A percentile compares a stretch with the other conserved stretches of the same genome.
phyloP scores from a whole-genome alignment of 805 yeast species.

The Myxozyma vanderwaltii region DNA sequence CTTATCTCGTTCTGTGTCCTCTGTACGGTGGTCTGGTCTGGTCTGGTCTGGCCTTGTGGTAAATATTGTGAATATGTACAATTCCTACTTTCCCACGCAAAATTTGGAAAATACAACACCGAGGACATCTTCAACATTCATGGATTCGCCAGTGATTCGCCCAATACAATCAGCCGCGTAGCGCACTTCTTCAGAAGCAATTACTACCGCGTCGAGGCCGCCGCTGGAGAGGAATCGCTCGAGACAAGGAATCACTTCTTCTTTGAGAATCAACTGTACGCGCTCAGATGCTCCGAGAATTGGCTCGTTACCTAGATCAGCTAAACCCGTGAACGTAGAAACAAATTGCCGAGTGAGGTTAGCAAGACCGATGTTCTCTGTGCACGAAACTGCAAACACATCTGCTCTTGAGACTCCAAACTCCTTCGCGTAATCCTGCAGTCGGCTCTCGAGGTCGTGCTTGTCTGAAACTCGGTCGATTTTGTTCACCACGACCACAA shows the following conservation, averaged over 20 bases:
- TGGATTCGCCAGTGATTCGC: slow-evolving; percentile 83
- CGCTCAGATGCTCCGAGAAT: slow-evolving; percentile 76
- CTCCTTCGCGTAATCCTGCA: slow-evolving; percentile 16
- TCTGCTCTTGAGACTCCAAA: slow-evolving; percentile 27
- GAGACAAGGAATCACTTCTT: slow-evolving; percentile 77
- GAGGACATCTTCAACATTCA: slow-evolving; percentile 86
- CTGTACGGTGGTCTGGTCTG: too few species aligned
- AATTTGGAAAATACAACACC: slow-evolving; percentile 90
- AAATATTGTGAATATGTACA: background rate
- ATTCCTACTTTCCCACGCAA: slow-evolving; percentile 83
- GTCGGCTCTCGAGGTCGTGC: background rate
- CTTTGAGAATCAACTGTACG: slow-evolving; percentile 68
- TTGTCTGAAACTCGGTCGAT: slow-evolving; percentile 34
- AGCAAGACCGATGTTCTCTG: slow-evolving; percentile 57
- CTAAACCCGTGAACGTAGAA: slow-evolving; percentile 50
- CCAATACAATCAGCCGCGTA: slow-evolving; percentile 85
- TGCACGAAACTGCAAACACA: slow-evolving; percentile 58
- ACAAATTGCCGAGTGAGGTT: slow-evolving; percentile 50
- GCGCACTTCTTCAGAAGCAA: slow-evolving; percentile 76
- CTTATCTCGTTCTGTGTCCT: background rate
- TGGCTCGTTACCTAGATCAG: slow-evolving; percentile 52
- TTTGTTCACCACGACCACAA: slow-evolving; percentile 43
- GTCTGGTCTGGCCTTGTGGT: too few species aligned
- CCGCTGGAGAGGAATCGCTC: slow-evolving; percentile 56
- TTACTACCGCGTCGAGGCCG: slow-evolving; percentile 59